Conservation (phyloP, 768 basidiomycete species). For the Lactifluus hygrophoroides region DNA sequence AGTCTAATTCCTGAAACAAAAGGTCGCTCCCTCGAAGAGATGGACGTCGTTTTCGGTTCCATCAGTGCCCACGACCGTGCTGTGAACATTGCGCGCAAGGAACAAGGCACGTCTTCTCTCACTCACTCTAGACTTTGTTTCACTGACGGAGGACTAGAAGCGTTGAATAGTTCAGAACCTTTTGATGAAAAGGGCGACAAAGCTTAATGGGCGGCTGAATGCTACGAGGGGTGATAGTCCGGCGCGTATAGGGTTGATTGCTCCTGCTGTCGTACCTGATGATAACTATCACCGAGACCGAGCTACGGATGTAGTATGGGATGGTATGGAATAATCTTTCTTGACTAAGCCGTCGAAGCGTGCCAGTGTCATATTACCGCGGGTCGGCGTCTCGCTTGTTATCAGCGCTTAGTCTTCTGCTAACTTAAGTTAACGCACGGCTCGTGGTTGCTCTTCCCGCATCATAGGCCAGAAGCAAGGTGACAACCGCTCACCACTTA, state of each 20-base stretch:
- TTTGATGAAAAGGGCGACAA: background rate
- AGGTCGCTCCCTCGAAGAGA: constrained; percentile 40
- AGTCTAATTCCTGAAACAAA: constrained; percentile 37
- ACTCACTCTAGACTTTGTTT: background rate
- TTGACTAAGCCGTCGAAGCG: too few species aligned
- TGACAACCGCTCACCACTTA: background rate
- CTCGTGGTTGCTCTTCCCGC: background rate
- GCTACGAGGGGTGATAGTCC: background rate
- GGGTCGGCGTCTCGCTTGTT: background rate
- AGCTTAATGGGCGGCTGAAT: background rate
- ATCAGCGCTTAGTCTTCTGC: too few species aligned
- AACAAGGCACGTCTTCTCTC: constrained; percentile 26
- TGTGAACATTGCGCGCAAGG: constrained; percentile 41
- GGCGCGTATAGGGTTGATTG: background rate
- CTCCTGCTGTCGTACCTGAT: background rate
- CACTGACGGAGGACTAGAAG: background rate
- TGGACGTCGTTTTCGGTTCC: constrained; percentile 52
- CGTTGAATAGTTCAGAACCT: background rate
- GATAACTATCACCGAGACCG: background rate
- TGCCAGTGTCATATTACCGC: background rate
- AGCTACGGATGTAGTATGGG: background rate
- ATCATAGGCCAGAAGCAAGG: background rate
- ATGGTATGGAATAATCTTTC: too few species aligned
- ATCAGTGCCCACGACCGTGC: constrained; percentile 46
- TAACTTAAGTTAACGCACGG: background rate